phyloP scores from a whole-genome alignment of 2,329 filamentous ascomycete genomes.

The Trichoderma sp. region DNA sequence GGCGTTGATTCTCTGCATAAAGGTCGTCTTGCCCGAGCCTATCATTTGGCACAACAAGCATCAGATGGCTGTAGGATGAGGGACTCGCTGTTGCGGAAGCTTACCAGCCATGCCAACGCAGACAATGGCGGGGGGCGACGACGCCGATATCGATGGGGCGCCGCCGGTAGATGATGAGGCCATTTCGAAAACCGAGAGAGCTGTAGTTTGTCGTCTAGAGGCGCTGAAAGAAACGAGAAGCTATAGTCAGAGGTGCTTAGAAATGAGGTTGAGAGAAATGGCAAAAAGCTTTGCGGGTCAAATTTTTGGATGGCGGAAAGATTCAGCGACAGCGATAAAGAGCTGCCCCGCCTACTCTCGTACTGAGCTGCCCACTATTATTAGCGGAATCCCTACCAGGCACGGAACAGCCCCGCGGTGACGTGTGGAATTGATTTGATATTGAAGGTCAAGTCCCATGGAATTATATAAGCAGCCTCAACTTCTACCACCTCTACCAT shows the following conservation, averaged over 20 bases:
- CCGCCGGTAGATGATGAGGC: slow-evolving; percentile 34
- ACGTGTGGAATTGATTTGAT: neutral
- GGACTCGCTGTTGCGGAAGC: slow-evolving; percentile 22
- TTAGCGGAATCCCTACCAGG: neutral
- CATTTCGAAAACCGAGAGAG: slow-evolving; percentile 25
- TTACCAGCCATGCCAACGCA: slow-evolving; percentile 94
- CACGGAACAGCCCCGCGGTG: slow-evolving; percentile 14
- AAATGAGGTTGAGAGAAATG: neutral
- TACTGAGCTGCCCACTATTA: neutral
- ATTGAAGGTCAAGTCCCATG: neutral
- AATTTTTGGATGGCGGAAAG: slow-evolving; percentile 13
- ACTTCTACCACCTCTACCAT: neutral
- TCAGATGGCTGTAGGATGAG: neutral
- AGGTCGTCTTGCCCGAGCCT: slow-evolving; percentile 98
- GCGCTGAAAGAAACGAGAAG: neutral
- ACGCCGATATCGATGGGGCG: slow-evolving; percentile 26
- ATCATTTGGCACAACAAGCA: neutral
- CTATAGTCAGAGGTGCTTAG: neutral
- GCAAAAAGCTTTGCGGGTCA: slow-evolving; percentile 1
- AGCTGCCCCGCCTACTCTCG: slow-evolving; percentile 17
- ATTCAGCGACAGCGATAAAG: neutral
- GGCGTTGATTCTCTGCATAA: slow-evolving; percentile 97
- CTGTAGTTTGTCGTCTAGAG: neutral
- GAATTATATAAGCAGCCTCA: slow-evolving; percentile 5
- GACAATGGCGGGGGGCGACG: slow-evolving; percentile 71